A percentile compares a stretch with the other conserved stretches of the same genome.
phyloP scores from a whole-genome alignment of 2,329 filamentous ascomycete genomes.

The Beauveria scarabaeidicola region DNA sequence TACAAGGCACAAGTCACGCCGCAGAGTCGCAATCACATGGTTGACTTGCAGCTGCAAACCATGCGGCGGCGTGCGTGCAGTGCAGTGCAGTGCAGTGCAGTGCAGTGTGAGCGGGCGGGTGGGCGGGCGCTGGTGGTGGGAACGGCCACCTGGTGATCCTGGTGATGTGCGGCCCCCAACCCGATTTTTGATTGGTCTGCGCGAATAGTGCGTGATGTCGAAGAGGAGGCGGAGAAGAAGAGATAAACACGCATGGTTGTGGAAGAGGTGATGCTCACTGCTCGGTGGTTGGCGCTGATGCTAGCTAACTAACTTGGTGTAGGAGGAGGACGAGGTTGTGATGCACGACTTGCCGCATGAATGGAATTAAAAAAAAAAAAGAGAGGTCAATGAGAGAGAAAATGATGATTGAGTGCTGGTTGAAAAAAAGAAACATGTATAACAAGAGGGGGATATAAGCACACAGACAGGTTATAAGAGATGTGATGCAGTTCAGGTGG shows the following conservation, averaged over 20 bases:
- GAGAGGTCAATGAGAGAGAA: neutral
- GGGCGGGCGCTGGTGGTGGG: neutral
- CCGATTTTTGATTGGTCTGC: neutral
- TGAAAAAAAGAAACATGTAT: neutral
- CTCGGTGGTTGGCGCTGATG: too few species aligned
- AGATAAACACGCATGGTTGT: too few species aligned
- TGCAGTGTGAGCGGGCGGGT: neutral
- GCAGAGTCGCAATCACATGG: slow-evolving; percentile 4
- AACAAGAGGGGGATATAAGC: neutral
- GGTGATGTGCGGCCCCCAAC: neutral
- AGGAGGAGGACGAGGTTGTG: too few species aligned
- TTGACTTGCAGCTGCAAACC: slow-evolving; percentile 5
- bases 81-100: too few species aligned
- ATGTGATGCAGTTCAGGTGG: neutral
- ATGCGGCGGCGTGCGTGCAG: neutral
- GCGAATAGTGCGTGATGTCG: too few species aligned
- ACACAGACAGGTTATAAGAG: neutral
- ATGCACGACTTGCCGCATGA: too few species aligned
- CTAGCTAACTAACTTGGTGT: too few species aligned
- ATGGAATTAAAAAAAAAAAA: too few species aligned
- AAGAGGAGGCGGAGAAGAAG: too few species aligned
- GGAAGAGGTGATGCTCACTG: too few species aligned
- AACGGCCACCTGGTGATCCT: neutral
- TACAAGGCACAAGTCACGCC: neutral
- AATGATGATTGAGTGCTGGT: neutral